phyloP scores from a whole-genome alignment of 2,329 filamentous ascomycete species.

The Trichoderma guizhouense region DNA sequence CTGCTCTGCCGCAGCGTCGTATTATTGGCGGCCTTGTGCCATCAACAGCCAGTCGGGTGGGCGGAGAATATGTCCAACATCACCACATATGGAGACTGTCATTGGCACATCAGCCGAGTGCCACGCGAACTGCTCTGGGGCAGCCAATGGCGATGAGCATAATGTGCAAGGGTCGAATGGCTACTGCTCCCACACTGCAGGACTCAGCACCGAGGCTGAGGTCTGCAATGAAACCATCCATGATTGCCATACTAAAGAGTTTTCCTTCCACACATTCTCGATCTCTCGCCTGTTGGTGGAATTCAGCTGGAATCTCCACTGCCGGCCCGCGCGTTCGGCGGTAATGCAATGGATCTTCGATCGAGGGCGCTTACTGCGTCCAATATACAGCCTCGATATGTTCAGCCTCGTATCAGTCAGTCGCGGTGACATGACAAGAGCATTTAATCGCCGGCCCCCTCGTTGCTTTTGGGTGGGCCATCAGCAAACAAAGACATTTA shows the following conservation, averaged over 20 bases:
- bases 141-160: not conserved
- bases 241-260: not conserved
- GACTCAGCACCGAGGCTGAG: constrained; percentile 13
- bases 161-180: not conserved
- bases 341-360: not conserved
- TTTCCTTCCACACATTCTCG: not conserved
- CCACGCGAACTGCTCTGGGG: not conserved
- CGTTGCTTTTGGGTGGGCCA: constrained; percentile 3
- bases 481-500: not conserved
- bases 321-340: not conserved
- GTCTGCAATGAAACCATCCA: constrained; percentile 11
- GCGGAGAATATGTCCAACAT: not conserved
- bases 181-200: constrained; percentile 9
- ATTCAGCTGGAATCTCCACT: not conserved
- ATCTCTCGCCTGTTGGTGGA: not conserved
- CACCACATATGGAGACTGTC: not conserved
- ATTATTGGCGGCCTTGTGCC: constrained; percentile 8
- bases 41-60: not conserved
- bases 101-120: constrained; percentile 1
- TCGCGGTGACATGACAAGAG: not conserved
- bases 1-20: not conserved
- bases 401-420: constrained; percentile 4
- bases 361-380: constrained; percentile 8
- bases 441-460: constrained; percentile 8
- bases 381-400: constrained; percentile 9